Base-by-base conservation (phyloP, 805 yeast species). In the Alloascoidea africana region DNA sequence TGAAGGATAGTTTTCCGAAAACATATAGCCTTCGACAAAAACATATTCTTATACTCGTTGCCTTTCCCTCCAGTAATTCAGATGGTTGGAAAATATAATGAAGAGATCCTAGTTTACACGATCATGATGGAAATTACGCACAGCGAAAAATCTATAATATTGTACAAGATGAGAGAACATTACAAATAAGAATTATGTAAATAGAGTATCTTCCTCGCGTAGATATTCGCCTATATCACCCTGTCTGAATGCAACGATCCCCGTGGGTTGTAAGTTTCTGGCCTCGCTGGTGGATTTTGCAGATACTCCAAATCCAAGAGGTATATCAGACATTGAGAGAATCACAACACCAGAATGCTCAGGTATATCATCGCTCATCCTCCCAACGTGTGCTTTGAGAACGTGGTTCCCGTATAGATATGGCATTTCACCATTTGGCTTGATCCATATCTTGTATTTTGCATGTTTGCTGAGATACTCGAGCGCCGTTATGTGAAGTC, bases 401-500 rank as follows among this genome's bases (percentile, higher is more conserved):
- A 89, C 89, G 56, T 91, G 95, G 63, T 91, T 91, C 27, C 98
- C 98, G 50, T 91, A 91, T 46, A 91, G 62, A 55, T 80, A 91
- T 11, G 98, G 97, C 98, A 91, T 91, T 60, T 91, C 98, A 50
- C 98, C 98, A 54, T 91, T 91, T 37, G 75, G 76, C 58, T 91
- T 91, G 59, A 91, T 84, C 98, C 98, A 91, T 32, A 91, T 66
- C 61, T 89, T 91, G 63, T 78, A 86, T 56, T 82, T 83, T 36
- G 98, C 96, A 54, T 79, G 77, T 49, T 83, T 79, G 2, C 94
- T 79, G 40, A 91, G 62, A 43, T 83, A 70, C 35, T 82, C 76
- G 44, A 91, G 67, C 3, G 96, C 69, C n/a, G 98, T 91, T 44
- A 91, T 78, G 56, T 91, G 98, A 46, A 91, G 65, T 60, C 95